Evolutionary conservation across 2,329 filamentous ascomycete genomes (phyloP), one percentile per base, ranked within the genome.

Genomic region (Cladorrhinum sp.): DNA sequence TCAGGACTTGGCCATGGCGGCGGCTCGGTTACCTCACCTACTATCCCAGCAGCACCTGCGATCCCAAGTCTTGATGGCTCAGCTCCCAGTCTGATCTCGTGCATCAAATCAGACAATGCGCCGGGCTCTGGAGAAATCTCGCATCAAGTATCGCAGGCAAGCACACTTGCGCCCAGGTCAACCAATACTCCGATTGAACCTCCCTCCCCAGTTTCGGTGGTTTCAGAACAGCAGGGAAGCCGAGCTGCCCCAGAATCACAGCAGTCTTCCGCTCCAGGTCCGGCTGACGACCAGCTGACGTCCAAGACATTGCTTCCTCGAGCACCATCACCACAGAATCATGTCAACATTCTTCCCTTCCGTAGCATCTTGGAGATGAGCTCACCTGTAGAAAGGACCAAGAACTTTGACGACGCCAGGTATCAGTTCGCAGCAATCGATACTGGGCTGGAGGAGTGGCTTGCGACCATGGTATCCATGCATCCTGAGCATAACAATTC

Each of bases 361-460:
- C 85, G 87, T 55, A 89, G 96, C 61, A 96, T 97, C 63, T 80
- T 92, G 68, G 85, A 84, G 8, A 80, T 95, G 55, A 80, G 83
- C 16, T 85, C 83, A 1, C 74, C 86, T 0, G 73, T 80, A 14
- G 87, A 95, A 66, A 86, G 92, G 20, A 90, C 95, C 62, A 79
- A 82, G 49, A 87, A 86, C 14, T 96, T 90, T 72, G 84, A 91
- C 61, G 84, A 88, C 61, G 89, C 90, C 0, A 84, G 91, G 50
- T 77, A 84, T 16, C 83, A 89, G 51, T 92, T 92, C 72, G 87
- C 89, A 0, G 73, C 76, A 12, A 86, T 89, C 71, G 86, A 96
- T 62, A 89, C 89, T 4, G 92, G 93, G 1, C 77, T 98, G n/a
- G 79, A 76, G 2, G 74, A 77, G 33, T 88, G 85, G 86, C 73